Conservation (phyloP, 1,139 yeast genomes). For the Saccharomycopsis hybrid region DNA sequence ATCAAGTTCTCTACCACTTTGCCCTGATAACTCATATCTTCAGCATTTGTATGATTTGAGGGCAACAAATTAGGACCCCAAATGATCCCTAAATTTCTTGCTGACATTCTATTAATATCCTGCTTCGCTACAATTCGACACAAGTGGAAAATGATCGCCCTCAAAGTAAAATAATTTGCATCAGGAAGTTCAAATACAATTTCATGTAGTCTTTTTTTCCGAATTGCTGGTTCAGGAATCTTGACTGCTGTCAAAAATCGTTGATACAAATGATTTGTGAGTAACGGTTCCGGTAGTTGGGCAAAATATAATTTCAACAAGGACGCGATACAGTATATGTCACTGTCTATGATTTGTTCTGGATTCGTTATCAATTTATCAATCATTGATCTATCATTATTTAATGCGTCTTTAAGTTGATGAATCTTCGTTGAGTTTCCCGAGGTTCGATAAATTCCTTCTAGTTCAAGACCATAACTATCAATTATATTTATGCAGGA, state of each 20-base stretch:
- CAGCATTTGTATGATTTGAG: conserved; percentile 42
- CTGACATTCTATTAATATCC: conserved; percentile 68
- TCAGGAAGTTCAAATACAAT: conserved; percentile 87
- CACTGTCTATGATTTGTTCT: conserved; percentile 53
- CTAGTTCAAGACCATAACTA: conserved; percentile 72
- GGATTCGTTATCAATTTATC: conserved; percentile 43
- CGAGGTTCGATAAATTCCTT: conserved; percentile 83
- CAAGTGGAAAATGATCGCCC: conserved; percentile 79
- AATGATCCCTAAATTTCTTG: conserved; percentile 71
- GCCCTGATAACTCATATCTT: conserved; percentile 76
- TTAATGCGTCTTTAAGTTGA: conserved; percentile 66
- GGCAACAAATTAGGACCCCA: conserved; percentile 91
- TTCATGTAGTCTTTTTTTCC: conserved; percentile 75
- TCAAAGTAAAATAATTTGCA: conserved; percentile 86
- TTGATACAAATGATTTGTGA: conserved; percentile 50
- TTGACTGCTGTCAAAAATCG: conserved; percentile 70
- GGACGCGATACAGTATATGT: conserved; percentile 68
- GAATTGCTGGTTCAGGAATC: conserved; percentile 48
- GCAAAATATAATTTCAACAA: conserved; percentile 61
- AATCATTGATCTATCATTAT: conserved; percentile 67
- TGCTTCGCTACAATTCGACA: conserved; percentile 65
- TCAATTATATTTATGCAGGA: conserved; percentile 87
- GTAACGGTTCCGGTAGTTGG: conserved; percentile 62
- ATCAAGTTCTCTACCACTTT: conserved; percentile 79
- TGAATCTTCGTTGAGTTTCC: conserved; percentile 75